Base-by-base conservation (phyloP, 2,329 filamentous ascomycete species). In the Botrytis fragariae region DNA sequence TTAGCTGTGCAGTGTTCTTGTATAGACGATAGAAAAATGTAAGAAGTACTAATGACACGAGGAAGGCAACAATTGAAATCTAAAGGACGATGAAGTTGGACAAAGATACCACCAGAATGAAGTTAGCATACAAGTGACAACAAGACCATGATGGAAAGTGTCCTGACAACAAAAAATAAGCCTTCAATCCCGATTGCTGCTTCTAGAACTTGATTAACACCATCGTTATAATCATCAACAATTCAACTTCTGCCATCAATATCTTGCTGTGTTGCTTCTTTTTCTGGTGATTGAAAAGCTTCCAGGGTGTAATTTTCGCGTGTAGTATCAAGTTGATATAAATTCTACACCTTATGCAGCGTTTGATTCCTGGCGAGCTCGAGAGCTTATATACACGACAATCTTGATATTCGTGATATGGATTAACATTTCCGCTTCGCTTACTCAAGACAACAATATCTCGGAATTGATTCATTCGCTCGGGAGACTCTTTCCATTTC, bases 371-470 rank as follows among this genome's bases (percentile, higher is more conserved):
- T 25, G 48, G 25, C 9, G n/a, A 14, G 12, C 14, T 0, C 12
- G 12, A 12, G 25, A n/a, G 4, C 48, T n/a, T 51, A n/a, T n/a
- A 51, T 51, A 20, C 7, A 3, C n/a, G 22, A 14, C 10, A 2
- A 6, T n/a, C 48, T 25, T 51, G 48, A n/a, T 0, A 3, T 51
- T 51, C 12, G 5, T 51, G 12, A n/a, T 3, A 7, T 12, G 48
- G 12, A 12, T n/a, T 6, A n/a, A n/a, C 10, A 51, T 51, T 51
- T 0, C 1, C 1, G 25, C 25, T 51, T 14, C 1, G 1, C 25
- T n/a, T 51, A 0, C n/a, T 25, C 10, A n/a, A 14, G 25, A n/a
- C 4, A 6, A 14, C 3, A 7, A n/a, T 2, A n/a, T 2, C 25
- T n/a, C 16, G 2, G 14, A 14, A 7, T n/a, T 7, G 12, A 14